Evolutionary conservation across 768 basidiomycete species (phyloP), one percentile per base, ranked within the genome.

Genomic region (Lyophyllum decastes): DNA sequence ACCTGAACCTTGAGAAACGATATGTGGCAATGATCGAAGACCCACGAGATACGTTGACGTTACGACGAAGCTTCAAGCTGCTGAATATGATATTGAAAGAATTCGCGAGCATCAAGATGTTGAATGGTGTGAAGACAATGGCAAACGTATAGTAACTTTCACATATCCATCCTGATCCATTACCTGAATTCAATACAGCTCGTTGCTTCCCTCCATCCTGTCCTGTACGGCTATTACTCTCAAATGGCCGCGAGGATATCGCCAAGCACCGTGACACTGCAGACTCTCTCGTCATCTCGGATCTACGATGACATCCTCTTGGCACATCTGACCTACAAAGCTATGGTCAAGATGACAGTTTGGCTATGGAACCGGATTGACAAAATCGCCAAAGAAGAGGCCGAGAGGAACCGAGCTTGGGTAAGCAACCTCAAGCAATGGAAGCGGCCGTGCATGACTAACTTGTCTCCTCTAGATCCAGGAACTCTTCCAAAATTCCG

Each of bases 271-370:
- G 74, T 65, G 73, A 79, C 53, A 61, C 73, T 35, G 66, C 63
- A 84, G 56, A 80, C 78, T 51, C 67, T 91, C 38, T 75, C 70
- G 33, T 74, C 75, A 2, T 60, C 70, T 12, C 69, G 66, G 21
- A 61, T 76, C 7, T 67, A 69, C 38, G 73, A 77, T 43, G 77
- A 83, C 59, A 72, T 82, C 51, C 73, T 63, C 61, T 63, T 91
- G 16, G 82, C 83, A 2, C 87, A 94, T 67, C 71, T 94, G 17
- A 72, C 86, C 3, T 92, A 87, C 77, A 94, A 95, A 69, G 86
- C 83, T 62, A 73, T 95, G 44, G 73, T 79, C 12, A 92, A 87
- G 64, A 79, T 91, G 69, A 81, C 83, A 10, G 61, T 82, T 27
- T 95, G 91, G 90, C 68, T 87, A 12, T 94, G 90, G 88, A 73